Base-by-base conservation (phyloP, 805 yeast genomes). In the Candida koratica region DNA sequence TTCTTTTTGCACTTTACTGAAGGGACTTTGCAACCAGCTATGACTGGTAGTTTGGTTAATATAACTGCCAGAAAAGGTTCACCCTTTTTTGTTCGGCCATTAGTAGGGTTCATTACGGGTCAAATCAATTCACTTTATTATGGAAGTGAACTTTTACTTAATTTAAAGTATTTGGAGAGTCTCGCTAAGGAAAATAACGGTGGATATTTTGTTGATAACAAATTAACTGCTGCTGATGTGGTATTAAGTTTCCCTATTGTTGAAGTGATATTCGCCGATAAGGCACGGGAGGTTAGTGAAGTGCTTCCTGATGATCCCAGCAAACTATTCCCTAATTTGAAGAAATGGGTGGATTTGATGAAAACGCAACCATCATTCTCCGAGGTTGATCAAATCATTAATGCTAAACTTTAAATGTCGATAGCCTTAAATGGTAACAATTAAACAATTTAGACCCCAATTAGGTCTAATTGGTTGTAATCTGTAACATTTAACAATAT, bases 1-100 rank as follows among this genome's bases (percentile, higher is more conserved):
- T 80, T 72, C 51, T 77, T 59, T 43, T 55, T 75, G 28, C 76
- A 75, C 48, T 77, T 71, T 46, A 53, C 73, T n/a, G 90, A 83
- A 54, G 84, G 79, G 1, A 68, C 84, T 15, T 51, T 82, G 12
- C 79, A 74, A 51, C 75, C 77, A 4, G 56, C 64, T 6, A 52
- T 73, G 36, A 60, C 65, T 20, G 43, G 61, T 4, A 47, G 61
- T 34, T 48, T 64, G 12, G 55, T 64, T 17, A 48, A 53, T 19
- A 17, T 35, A 13, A 32, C 49, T 17, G 68, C 69, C 2, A 42
- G 37, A 11, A 11, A 41, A 16, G 39, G 28, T 17, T 58, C 66
- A 4, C 69, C 68, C 7, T 57, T 45, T 34, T 57, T 56, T 4
- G 36, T 45, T 9, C 40, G 42, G 19, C 42, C 37, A 23, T 39